Evolutionary conservation across 1,139 yeast genomes (phyloP).

Genomic region (Petasospora rhodanensis): DNA sequence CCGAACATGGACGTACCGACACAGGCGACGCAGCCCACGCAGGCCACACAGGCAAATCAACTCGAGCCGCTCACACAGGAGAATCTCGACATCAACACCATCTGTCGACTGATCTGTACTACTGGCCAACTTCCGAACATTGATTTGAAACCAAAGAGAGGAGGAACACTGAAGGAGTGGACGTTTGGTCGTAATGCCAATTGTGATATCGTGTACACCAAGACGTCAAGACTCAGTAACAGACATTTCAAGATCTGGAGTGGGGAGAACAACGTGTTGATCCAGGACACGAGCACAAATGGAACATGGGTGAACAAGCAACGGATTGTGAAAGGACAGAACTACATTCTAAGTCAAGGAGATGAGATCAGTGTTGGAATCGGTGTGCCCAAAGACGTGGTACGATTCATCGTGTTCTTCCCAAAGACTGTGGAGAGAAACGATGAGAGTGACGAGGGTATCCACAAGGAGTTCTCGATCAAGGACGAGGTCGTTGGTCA

Average conservation of each 20-base stretch:
- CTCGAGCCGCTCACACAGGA: slow-evolving; percentile 37
- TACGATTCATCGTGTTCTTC: slow-evolving; percentile 62
- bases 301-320: slow-evolving; percentile 83
- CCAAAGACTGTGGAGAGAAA: slow-evolving; percentile 14
- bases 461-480: slow-evolving; percentile 70
- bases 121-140: slow-evolving; percentile 51
- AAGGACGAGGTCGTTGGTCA: slow-evolving; percentile 86
- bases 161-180: slow-evolving; percentile 51
- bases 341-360: slow-evolving; percentile 82
- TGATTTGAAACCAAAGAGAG: slow-evolving; percentile 36
- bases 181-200: slow-evolving; percentile 64
- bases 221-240: slow-evolving; percentile 70
- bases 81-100: slow-evolving; percentile 37
- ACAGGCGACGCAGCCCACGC: slow-evolving; percentile 26
- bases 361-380: slow-evolving; percentile 88
- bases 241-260: slow-evolving; percentile 71
- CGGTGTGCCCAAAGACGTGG: slow-evolving; percentile 78
- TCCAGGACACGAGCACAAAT: slow-evolving; percentile 75
- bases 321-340: slow-evolving; percentile 71
- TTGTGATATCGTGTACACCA: slow-evolving; percentile 61
- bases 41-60: slow-evolving; percentile 57
- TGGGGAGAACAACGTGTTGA: slow-evolving; percentile 50
- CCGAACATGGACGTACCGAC: slow-evolving; percentile 10
- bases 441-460: slow-evolving; percentile 33
- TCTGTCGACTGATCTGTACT: slow-evolving; percentile 61